Evolutionary conservation across 2,329 filamentous ascomycete species (phyloP).

Genomic region (Tolypocladium pustulatum): DNA sequence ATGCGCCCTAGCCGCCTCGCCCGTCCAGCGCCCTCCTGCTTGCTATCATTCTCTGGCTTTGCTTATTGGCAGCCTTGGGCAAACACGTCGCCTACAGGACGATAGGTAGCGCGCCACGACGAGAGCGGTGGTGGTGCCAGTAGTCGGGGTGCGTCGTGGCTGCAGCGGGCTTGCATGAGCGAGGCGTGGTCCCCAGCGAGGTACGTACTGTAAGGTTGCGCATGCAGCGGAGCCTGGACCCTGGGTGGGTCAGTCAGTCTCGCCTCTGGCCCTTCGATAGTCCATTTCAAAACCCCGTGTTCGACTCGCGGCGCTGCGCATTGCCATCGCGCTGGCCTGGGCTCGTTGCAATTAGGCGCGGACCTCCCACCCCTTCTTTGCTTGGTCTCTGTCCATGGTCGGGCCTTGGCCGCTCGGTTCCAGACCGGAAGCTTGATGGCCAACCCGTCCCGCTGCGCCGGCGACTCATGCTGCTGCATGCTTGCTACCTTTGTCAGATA

Average conservation of each 20-base stretch:
- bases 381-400: not conserved
- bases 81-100: not conserved
- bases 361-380: not conserved
- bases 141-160: not conserved
- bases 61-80: not conserved
- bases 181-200: not conserved
- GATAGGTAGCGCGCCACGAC: not conserved
- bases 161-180: not conserved
- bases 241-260: not conserved
- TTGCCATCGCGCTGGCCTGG: not conserved
- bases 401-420: not conserved
- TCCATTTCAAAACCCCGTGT: not conserved
- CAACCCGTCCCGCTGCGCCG: not conserved
- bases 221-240: not conserved
- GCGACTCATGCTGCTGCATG: not conserved
- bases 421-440: not conserved
- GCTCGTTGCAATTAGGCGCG: not conserved
- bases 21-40: not conserved
- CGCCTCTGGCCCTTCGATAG: not conserved
- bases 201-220: too few relatives aligned
- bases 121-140: not conserved
- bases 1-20: not conserved
- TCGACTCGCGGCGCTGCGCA: not conserved
- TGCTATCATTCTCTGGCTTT: not conserved
- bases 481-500: not conserved